Evolutionary conservation across 1,284 basidiomycete species (phyloP).

Genomic region (Cryptococcus depauperatus): DNA sequence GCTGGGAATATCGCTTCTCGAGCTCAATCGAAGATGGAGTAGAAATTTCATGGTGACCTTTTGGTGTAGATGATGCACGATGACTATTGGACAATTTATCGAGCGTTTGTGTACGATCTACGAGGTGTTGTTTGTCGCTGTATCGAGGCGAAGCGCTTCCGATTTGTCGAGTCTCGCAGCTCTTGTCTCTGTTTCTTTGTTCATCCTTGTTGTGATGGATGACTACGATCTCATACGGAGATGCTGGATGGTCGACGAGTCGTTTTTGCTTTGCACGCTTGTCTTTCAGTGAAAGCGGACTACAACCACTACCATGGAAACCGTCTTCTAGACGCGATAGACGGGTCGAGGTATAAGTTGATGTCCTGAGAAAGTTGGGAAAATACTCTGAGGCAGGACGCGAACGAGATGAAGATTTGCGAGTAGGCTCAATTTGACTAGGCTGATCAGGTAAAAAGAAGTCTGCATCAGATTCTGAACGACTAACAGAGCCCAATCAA

Average conservation of each 20-base stretch:
- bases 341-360: background rate
- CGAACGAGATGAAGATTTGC: background rate
- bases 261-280: background rate
- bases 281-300: background rate
- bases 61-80: no score
- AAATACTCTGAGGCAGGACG: background rate
- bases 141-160: background rate
- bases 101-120: no score
- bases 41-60: no score
- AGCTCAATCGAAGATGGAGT: no score
- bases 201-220: no score
- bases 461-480: background rate
- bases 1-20: no score
- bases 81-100: no score
- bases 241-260: background rate
- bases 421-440: background rate
- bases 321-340: background rate
- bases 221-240: no score
- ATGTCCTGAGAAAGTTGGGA: constrained; percentile 1
- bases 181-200: background rate
- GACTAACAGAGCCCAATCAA: background rate
- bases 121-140: background rate
- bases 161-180: background rate
- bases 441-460: background rate
- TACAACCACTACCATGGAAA: background rate